A percentile compares a stretch with the other conserved stretches of the same genome.
phyloP scores from a whole-genome alignment of 2,329 filamentous ascomycete genomes.

The Truncatella angustata region DNA sequence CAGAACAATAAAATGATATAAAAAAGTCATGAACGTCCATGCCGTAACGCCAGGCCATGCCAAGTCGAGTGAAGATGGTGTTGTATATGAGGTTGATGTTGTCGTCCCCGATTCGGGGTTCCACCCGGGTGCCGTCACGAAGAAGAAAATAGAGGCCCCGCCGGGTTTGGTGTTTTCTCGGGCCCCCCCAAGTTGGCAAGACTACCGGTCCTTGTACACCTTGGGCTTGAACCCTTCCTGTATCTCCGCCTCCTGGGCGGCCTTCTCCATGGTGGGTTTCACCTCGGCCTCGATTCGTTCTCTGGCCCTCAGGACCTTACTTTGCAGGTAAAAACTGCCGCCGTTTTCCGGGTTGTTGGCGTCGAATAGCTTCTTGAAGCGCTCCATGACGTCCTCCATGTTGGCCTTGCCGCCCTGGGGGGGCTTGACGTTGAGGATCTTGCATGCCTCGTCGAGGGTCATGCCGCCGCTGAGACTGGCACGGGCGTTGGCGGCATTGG shows the following conservation, averaged over 20 bases:
- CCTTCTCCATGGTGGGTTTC: conserved; percentile 67
- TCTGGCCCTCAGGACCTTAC: conserved; percentile 87
- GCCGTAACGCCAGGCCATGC: conserved; percentile 49
- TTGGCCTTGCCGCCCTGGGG: conserved; percentile 76
- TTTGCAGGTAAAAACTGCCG: conserved; percentile 97
- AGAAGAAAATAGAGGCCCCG: too few species aligned
- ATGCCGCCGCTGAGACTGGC: conserved; percentile 63
- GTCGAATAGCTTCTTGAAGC: conserved; percentile 95
- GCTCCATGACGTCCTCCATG: conserved; percentile 74
- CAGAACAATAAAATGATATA: conserved; percentile 4
- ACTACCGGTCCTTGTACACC: conserved; percentile 81
- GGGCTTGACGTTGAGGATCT: conserved; percentile 93
- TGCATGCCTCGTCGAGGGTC: conserved; percentile 93
- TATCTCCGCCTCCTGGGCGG: conserved; percentile 72
- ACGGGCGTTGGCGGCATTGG: conserved; percentile 36
- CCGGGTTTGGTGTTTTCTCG: too few species aligned
- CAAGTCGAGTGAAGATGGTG: conserved; percentile 53
- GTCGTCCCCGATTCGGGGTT: not conserved
- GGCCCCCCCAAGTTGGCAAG: not conserved
- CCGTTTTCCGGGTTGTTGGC: conserved; percentile 92
- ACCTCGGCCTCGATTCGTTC: conserved; percentile 91
- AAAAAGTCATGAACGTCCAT: conserved; percentile 6
- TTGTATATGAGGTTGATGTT: conserved; percentile 13
- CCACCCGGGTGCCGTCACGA: too few species aligned
- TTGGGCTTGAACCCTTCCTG: conserved; percentile 92